Base-by-base conservation (phyloP, 1,284 basidiomycete genomes). In the Tremellales sp. region DNA sequence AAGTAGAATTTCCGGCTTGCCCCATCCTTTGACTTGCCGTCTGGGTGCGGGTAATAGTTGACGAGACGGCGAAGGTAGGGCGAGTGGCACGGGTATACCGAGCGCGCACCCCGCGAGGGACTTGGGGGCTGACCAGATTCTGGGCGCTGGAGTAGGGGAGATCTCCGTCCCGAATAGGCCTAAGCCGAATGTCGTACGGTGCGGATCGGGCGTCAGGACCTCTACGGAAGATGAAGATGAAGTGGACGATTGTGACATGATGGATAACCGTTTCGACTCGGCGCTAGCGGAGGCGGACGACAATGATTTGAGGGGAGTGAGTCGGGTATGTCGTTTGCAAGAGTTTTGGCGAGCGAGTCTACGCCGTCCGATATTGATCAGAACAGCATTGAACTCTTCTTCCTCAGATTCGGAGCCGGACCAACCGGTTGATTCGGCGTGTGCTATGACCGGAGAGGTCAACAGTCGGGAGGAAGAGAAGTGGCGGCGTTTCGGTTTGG, bases 331-430 rank as follows among this genome's bases (percentile, higher is more conserved):
- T n/a, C n/a, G n/a, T n/a, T n/a, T n/a, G n/a, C n/a, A n/a, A n/a
- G n/a, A n/a, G n/a, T n/a, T n/a, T n/a, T n/a, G n/a, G n/a, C n/a
- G 37, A 13, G 53, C 45, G 11, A 35, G 40, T 54, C 56, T 61
- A 22, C 61, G 53, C 17, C 27, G 37, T 6, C 52, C 49, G 15
- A 68, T 58, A 13, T 45, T 45, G 3, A 56, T 13, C 5, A 36
- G 40, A 13, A 65, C 55, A 2, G 58, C 56, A 36, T 51, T 43
- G 6, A 57, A 53, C 53, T 63, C 67, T 43, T 64, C 65, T 31
- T 70, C 67, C 44, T 70, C 67, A 5, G 60, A 63, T 36, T 70
- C 67, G 37, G 58, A 61, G 3, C 67, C 65, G 23, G 58, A 60
- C 65, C 67, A 69, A 0, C 65, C 67, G n/a, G n/a, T n/a, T n/a